Base-by-base conservation (phyloP, 2,329 filamentous ascomycete genomes). In the Diaporthe caulivora region DNA sequence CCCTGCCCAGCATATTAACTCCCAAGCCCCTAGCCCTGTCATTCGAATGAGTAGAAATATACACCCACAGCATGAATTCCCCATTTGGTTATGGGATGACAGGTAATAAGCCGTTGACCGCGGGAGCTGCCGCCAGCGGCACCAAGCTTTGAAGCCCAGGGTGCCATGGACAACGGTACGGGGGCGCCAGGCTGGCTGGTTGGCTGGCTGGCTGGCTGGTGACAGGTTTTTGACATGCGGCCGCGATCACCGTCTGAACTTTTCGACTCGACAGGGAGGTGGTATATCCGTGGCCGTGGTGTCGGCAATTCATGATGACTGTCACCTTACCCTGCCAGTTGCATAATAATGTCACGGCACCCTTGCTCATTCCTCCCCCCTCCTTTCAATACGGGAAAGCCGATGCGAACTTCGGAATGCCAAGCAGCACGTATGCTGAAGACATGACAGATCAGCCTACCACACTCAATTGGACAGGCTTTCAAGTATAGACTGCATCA, bases 81-180 rank as follows among this genome's bases (percentile, higher is more conserved):
- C 62, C 13, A 40, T 53, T 53, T 40, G 62, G 44, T 31, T 11
- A 67, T 24, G 51, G 62, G 47, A 26, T 26, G 21, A 53, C 62
- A 67, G 40, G n/a, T 13, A 40, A 51, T n/a, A 40, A 24, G 42
- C 31, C 62, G 44, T 40, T 53, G 31, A 53, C 44, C 29, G 47
- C 62, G 62, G 62, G 62, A 67, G 62, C 44, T 67, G 62, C 47
- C 62, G 62, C 44, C 62, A 34, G 31, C 31, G 31, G 44, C 29
- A 37, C 44, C 13, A 34, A 9, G 24, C 3, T 44, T 65, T 31
- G 62, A 53, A 53, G 47, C 31, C 62, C 24, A 49, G 62, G 62
- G n/a, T 67, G 31, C 47, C 47, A 26, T 53, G 31, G 47, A 9
- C n/a, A 65, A n/a, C n/a, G 17, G 15, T 65, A n/a, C 29, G 44